Base-by-base conservation (phyloP, 257 asterid genomes). In the Solanum pinnatisectum region DNA sequence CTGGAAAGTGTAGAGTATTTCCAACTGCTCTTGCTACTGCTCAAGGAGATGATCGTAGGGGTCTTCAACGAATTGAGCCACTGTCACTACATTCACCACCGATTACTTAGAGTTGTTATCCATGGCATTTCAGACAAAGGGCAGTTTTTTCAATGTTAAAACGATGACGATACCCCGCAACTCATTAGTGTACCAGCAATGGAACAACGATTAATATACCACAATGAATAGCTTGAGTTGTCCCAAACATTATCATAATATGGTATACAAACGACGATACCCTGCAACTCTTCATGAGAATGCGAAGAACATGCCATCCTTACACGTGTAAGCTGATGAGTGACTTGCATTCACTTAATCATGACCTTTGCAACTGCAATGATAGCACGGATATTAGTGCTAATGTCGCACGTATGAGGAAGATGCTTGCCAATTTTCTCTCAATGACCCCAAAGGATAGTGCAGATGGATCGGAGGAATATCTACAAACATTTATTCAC, bases 291-390 rank as follows among this genome's bases (percentile, higher is more conserved):
- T 92, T 94, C 3, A 96, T 95, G 8, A 93, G 98, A 2, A 90
- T 97, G 98, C 89, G 98, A 88, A 95, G 97, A 89, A 94, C 98
- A 0, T 92, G 73, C 0, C 94, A 96, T 71, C 98, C 99, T 2
- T 90, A 88, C 59, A 94, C 98, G 2, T 96, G 98, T 95, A 94
- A 92, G 88, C 91, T 91, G 40, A 89, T 97, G 49, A 89, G 92
- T 84, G 95, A 91, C 4, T 89, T 95, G 27, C 89, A 96, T 12
- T 90, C 94, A 0, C 27, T 84, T 60, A 87, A 94, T 35, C 88
- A 92, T 25, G 46, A 76, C 84, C 91, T 93, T 15, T 91, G 49
- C 90, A 92, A 92, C 90, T 90, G 88, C 87, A 86, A 90, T 44
- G 18, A 27, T 3, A n/a, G 16, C n/a, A 23, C 6, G 8, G 25